Evolutionary conservation across 2,329 filamentous ascomycete genomes (phyloP), one percentile per base, ranked within the genome.

Genomic region (Aaosphaeria pasadenensis): DNA sequence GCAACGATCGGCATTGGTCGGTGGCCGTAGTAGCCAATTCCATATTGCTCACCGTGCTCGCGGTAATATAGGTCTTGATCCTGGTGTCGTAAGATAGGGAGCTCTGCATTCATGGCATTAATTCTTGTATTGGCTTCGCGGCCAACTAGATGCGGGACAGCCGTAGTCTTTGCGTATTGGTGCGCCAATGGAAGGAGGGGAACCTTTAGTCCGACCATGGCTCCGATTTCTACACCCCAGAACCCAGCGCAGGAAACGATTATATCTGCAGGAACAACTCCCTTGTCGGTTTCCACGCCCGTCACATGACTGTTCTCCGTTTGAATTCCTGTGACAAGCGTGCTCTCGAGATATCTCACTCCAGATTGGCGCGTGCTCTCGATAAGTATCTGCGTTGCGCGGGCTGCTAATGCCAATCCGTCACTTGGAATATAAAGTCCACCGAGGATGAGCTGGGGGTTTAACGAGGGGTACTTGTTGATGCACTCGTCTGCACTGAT

Each of bases 21-120:
- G 62, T 86, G 83, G 7, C 81, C 82, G 56, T 86, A 86, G 58
- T 79, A 86, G 6, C 83, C 83, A 51, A 86, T 85, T 6, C 83
- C 83, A 48, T 77, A 79, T 43, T 78, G 77, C 24, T 84, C 81
- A 4, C 83, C 83, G 52, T 85, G 83, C 59, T 85, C 82, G 6
- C 83, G 78, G 56, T 83, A 86, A 64, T 86, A 86, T 1, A 86
- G 73, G 50, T 85, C 81, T 46, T 81, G 75, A 51, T 86, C 83
- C 55, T 86, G 83, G 53, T 85, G 76, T 2, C 83, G 76, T 1
- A 86, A 66, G 24, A 86, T 86, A 0, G 83, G 83, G 0, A 83
- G 66, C 1, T 55, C 67, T 0, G 81, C 82, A 5, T 67, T 67
- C 59, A 59, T 67, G n/a, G 76, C 77, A 50, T 81, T 78, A 3